Base-by-base conservation (phyloP, 2,329 filamentous ascomycete species). In the Pseudopithomyces maydicus region DNA sequence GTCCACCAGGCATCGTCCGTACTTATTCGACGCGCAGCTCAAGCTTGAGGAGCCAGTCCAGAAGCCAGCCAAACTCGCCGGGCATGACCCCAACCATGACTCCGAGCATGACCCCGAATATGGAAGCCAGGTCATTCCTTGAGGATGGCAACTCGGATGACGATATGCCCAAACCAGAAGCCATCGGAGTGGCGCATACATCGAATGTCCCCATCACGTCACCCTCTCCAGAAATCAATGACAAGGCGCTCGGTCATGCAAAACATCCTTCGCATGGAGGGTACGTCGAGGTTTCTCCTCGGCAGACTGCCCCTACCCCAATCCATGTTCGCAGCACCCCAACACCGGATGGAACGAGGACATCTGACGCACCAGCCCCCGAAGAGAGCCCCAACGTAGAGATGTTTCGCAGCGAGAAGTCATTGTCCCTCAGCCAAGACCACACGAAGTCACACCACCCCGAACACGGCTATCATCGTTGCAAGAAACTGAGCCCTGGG, bases 171-270 rank as follows among this genome's bases (percentile, higher is more conserved):
- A 63, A 58, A 23, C 51, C 61, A 2, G 59, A 68, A 23, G 73
- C 70, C 43, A 80, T 80, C 59, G 78, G 79, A 46, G 67, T 80
- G 38, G 79, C 78, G 17, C 75, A 65, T 47, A 79, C 78, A 6
- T 77, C 79, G 12, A 73, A 80, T 61, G 61, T 73, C 15, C 70
- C 71, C 14, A 72, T 77, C 36, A 64, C 69, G 22, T 62, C 68
- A 2, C 68, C 71, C 12, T 69, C 69, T 12, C 67, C 72, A 35
- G 63, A 71, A 20, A 48, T 52, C 36, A 59, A 57, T 26, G 62
- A 63, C 36, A 62, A 64, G 35, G 35, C 57, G 6, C 23, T 22
- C 6, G 54, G 36, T 2, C 52, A 59, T 36, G 43, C 48, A 42
- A 59, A 56, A 29, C 50, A 61, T 36, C 58, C 64, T 17, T 59